Conservation (phyloP, 1,284 basidiomycete species). For the Leccinum fuscescens region DNA sequence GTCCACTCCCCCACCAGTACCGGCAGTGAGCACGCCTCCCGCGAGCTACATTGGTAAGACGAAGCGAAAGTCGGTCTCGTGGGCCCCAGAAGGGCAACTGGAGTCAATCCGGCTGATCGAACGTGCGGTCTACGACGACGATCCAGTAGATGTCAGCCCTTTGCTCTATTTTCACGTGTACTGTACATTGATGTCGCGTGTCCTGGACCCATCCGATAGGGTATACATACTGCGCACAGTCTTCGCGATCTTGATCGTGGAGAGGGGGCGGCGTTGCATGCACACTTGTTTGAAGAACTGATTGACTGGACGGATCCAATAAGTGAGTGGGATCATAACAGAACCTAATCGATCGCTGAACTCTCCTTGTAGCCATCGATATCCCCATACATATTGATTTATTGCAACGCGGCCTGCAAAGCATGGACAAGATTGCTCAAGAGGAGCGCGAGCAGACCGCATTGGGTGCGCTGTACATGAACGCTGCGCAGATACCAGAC, state of each 20-base stretch:
- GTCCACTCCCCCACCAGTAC: constrained; percentile 38
- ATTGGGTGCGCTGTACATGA: constrained; percentile 70
- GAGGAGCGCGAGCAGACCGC: constrained; percentile 77
- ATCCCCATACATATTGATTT: constrained; percentile 55
- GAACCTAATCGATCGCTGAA: constrained; percentile 20
- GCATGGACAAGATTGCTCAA: constrained; percentile 63
- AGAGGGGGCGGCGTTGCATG: constrained; percentile 79
- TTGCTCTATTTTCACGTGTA: constrained; percentile 43
- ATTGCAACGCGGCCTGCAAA: constrained; percentile 57
- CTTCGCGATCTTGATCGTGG: constrained; percentile 79
- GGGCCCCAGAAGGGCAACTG: constrained; percentile 70
- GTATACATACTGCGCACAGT: constrained; percentile 61
- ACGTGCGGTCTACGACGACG: constrained; percentile 80
- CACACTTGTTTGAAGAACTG: constrained; percentile 76
- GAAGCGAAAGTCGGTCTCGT: constrained; percentile 71
- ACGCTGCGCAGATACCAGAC: constrained; percentile 66
- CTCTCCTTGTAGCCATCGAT: constrained; percentile 49
- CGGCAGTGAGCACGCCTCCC: constrained; percentile 35
- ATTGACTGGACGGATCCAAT: constrained; percentile 79
- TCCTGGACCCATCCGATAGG: constrained; percentile 49
- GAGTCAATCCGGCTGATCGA: constrained; percentile 75
- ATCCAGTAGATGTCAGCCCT: constrained; percentile 73
- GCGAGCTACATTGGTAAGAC: constrained; percentile 46
- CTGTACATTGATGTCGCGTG: constrained; percentile 54
- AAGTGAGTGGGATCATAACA: constrained; percentile 44